A percentile compares a stretch with the other conserved stretches of the same genome.
phyloP scores from a whole-genome alignment of 805 yeast species.

The Barnettozyma siamensis region DNA sequence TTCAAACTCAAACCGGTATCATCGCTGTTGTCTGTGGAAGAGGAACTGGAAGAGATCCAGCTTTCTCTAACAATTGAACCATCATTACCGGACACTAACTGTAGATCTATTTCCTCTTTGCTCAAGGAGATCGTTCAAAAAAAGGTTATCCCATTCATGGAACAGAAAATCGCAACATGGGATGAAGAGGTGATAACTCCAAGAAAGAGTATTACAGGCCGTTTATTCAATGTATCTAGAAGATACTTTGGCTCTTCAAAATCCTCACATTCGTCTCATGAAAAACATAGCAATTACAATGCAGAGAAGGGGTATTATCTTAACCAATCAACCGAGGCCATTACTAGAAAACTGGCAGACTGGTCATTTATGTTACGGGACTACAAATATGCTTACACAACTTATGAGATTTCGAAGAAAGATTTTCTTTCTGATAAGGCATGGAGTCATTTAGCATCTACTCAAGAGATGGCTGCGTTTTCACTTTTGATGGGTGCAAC shows the following conservation, averaged over 20 bases:
- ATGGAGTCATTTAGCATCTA: slow-evolving; percentile 73
- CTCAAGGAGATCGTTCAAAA: slow-evolving; percentile 32
- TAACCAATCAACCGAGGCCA: slow-evolving; percentile 61
- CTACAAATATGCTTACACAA: slow-evolving; percentile 74
- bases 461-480: slow-evolving; percentile 83
- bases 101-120: slow-evolving; percentile 15
- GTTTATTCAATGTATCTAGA: slow-evolving; percentile 62
- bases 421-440: slow-evolving; percentile 76
- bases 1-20: slow-evolving; percentile 26
- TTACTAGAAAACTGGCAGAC: slow-evolving; percentile 79
- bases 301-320: slow-evolving; percentile 51
- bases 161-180: slow-evolving; percentile 73
- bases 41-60: slow-evolving; percentile 32
- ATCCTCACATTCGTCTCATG: slow-evolving; percentile 16
- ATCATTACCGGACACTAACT: slow-evolving; percentile 12
- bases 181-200: slow-evolving; percentile 77
- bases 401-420: slow-evolving; percentile 75
- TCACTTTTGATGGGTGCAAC: slow-evolving; percentile 57
- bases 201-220: slow-evolving; percentile 66
- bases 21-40: slow-evolving; percentile 36
- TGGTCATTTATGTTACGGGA: slow-evolving; percentile 91
- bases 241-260: slow-evolving; percentile 39
- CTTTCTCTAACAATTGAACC: slow-evolving; percentile 8
- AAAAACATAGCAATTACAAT: slow-evolving; percentile 37
- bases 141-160: slow-evolving; percentile 71